Conservation (phyloP, 2,329 filamentous ascomycete genomes). For the Ramularia collo-cygni region DNA sequence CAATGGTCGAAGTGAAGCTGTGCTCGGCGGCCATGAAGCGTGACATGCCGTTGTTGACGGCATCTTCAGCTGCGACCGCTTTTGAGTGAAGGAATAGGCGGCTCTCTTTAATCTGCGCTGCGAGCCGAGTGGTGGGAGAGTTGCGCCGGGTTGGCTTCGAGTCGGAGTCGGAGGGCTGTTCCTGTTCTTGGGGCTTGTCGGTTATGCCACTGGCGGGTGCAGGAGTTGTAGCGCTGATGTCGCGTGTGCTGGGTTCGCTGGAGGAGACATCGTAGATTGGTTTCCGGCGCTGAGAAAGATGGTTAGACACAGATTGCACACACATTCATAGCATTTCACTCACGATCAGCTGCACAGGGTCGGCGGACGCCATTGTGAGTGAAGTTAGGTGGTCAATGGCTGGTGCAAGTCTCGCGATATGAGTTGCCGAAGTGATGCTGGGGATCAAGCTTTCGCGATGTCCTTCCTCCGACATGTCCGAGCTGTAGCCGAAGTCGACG, state of each 20-base stretch:
- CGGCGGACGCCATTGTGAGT: constrained; percentile 18
- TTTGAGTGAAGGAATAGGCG: constrained; percentile 75
- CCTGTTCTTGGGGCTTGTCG: constrained; percentile 25
- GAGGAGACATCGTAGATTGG: constrained; percentile 72
- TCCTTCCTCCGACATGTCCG: not conserved
- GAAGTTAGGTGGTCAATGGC: constrained; percentile 16
- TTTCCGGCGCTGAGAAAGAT: constrained; percentile 34
- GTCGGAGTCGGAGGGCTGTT: constrained; percentile 22
- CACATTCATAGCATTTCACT: constrained; percentile 10
- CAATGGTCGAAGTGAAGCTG: constrained; percentile 81
- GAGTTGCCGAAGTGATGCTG: not conserved
- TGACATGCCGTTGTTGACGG: constrained; percentile 75
- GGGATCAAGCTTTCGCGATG: not conserved
- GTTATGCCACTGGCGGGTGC: constrained; percentile 30
- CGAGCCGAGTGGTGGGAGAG: constrained; percentile 84
- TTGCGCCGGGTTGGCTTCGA: constrained; percentile 21
- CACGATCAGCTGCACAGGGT: constrained; percentile 26
- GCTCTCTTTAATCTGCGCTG: constrained; percentile 69
- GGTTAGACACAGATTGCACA: constrained; percentile 8
- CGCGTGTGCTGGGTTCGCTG: constrained; percentile 27
- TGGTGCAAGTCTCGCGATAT: constrained; percentile 1
- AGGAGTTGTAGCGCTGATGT: constrained; percentile 35
- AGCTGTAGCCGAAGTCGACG: not conserved
- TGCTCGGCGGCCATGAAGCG: constrained; percentile 77
- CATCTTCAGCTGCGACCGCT: constrained; percentile 67